Evolutionary conservation across 768 basidiomycete species (phyloP).

Genomic region (Rubroboletus pulcherrimus): DNA sequence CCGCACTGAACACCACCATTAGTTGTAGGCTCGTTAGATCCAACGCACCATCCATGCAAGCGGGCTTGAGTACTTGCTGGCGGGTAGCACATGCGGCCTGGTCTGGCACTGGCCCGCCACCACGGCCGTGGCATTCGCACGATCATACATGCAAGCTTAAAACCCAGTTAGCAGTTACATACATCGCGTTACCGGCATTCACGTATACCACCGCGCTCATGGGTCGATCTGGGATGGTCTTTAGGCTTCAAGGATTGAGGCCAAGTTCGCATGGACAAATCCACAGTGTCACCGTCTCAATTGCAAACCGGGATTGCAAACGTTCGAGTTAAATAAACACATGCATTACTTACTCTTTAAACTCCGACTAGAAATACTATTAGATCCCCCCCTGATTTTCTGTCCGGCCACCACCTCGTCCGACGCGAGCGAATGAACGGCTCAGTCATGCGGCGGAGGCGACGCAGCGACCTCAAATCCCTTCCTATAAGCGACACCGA

Average conservation of each 20-base stretch:
- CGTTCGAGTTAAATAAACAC: conserved; percentile 9
- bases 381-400: background rate
- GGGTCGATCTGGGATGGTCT: background rate
- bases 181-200: background rate
- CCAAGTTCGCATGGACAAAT: background rate
- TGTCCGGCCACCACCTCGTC: background rate
- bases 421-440: conserved; percentile 5
- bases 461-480: conserved; percentile 1
- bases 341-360: conserved; percentile 16
- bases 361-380: conserved; percentile 22
- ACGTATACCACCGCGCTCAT: no score
- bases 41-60: background rate
- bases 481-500: conserved; percentile 20
- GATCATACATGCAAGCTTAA: background rate
- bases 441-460: conserved; percentile 20
- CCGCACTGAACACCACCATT: background rate
- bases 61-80: background rate
- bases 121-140: background rate
- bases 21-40: background rate
- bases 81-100: background rate
- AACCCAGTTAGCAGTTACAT: background rate
- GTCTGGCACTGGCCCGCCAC: background rate
- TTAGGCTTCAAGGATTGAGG: no score
- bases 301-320: conserved; percentile 4
- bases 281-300: background rate